Base-by-base conservation (phyloP, 768 basidiomycete genomes). In the Hortiboletus flavorubellus region DNA sequence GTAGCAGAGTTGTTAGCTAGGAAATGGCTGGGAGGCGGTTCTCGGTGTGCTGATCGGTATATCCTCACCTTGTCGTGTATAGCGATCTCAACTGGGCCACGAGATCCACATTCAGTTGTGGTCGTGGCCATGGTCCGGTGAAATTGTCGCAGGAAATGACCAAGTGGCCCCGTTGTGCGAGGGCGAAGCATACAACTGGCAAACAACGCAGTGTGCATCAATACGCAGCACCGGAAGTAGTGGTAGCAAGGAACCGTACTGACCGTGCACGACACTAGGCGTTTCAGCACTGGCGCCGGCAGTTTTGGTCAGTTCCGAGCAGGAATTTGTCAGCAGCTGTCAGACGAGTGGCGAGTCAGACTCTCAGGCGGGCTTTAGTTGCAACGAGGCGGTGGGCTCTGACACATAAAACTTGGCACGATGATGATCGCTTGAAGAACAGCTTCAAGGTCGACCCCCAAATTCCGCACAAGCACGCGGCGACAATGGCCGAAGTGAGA, bases 1-100 rank as follows among this genome's bases (percentile, higher is more conserved):
- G 74, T 51, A 93, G 76, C 47, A 82, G 73, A 42, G 73, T 68
- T 51, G 76, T 82, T 61, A 93, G 74, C 91, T 93, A 67, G 58
- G 57, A 58, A 46, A 61, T 44, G 58, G 58, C 35, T 69, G 51
- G 59, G 56, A 42, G 49, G 61, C 55, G 49, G 61, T 56, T 59
- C 59, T 61, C 31, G 64, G 59, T 58, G 56, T 37, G 53, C 49
- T 53, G 61, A 63, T 68, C 64, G 64, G 61, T 16, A 52, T 55
- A 56, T 49, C 46, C 49, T 47, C 54, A 84, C 84, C 77, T 86
- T 86, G 56, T 78, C 72, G 50, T 76, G 76, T 54, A 89, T 87
- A n/a, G 81, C 73, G n/a, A 59, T 61, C 71, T 87, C 84, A 15
- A 87, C 69, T 10, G 80, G 78, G 16, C 85, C 83, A 45, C 62